phyloP scores from a whole-genome alignment of 345 rosid species.

The Reutealis trisperma region DNA sequence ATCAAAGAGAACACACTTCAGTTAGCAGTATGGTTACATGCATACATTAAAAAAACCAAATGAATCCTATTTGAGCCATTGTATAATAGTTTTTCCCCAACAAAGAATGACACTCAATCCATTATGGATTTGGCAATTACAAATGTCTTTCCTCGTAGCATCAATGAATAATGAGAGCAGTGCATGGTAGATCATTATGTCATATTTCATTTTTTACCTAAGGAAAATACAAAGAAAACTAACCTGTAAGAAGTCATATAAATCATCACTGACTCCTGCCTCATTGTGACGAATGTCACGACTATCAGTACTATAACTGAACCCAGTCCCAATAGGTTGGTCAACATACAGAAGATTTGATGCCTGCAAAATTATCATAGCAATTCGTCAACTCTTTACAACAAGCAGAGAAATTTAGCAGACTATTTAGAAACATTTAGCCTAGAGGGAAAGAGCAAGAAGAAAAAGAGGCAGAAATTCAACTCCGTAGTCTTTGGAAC shows the following conservation, averaged over 20 bases:
- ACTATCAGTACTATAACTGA: slow-evolving; percentile 83
- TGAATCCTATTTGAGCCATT: background rate
- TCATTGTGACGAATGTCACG: slow-evolving; percentile 89
- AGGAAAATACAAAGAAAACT: slow-evolving; percentile 11
- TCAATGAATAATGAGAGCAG: background rate
- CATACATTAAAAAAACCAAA: background rate
- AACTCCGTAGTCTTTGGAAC: background rate
- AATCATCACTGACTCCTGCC: slow-evolving; percentile 83
- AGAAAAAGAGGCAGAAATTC: background rate
- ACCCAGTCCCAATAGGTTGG: slow-evolving; percentile 98
- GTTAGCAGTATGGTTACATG: background rate
- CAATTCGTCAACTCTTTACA: background rate
- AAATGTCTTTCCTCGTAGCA: background rate
- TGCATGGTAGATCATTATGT: background rate
- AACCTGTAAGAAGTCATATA: slow-evolving; percentile 98
- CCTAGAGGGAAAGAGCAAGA: background rate
- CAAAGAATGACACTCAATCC: background rate
- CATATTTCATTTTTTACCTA: background rate
- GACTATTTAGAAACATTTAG: background rate
- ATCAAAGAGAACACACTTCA: slow-evolving; percentile 17
- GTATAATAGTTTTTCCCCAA: background rate
- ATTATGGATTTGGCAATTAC: background rate
- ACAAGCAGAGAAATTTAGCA: background rate
- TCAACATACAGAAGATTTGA: slow-evolving; percentile 94
- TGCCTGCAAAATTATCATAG: slow-evolving; percentile 47